Conservation (phyloP, 805 yeast genomes). For the Scheffersomyces coipomensis region DNA sequence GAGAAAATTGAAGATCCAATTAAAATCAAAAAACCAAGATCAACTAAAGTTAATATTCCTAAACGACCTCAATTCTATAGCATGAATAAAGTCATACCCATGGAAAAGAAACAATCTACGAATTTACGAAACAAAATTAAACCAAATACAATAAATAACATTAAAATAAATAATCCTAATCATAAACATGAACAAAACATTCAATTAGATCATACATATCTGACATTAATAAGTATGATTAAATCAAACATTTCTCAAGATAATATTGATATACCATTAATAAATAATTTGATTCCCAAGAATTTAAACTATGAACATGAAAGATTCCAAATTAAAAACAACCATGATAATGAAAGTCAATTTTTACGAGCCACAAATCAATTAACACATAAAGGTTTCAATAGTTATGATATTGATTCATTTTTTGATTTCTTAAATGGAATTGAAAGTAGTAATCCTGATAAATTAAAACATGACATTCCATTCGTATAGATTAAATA, state of each 20-base stretch:
- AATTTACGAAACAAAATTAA: background rate
- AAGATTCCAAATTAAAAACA: too few relatives aligned
- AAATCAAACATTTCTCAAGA: constrained; percentile 9
- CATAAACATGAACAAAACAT: constrained; percentile 12
- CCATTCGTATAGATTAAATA: constrained; percentile 7
- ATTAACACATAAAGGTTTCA: background rate
- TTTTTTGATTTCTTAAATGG: constrained; percentile 16
- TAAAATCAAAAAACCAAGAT: too few relatives aligned
- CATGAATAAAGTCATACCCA: background rate
- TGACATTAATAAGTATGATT: constrained; percentile 15
- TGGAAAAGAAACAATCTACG: background rate
- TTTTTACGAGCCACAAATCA: constrained; percentile 5
- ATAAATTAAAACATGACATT: background rate
- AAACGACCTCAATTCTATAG: background rate
- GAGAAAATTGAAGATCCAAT: too few relatives aligned
- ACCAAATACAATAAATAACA: background rate
- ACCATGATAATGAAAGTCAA: constrained; percentile 8
- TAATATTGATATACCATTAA: constrained; percentile 22
- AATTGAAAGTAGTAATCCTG: background rate
- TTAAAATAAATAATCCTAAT: background rate
- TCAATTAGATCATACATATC: constrained; percentile 13
- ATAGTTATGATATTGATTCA: constrained; percentile 18
- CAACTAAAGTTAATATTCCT: background rate
- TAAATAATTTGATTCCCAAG: constrained; percentile 21
- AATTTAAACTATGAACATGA: constrained; percentile 19